Conservation (phyloP, 345 rosid genomes). For the Geranium rotundifolium region DNA sequence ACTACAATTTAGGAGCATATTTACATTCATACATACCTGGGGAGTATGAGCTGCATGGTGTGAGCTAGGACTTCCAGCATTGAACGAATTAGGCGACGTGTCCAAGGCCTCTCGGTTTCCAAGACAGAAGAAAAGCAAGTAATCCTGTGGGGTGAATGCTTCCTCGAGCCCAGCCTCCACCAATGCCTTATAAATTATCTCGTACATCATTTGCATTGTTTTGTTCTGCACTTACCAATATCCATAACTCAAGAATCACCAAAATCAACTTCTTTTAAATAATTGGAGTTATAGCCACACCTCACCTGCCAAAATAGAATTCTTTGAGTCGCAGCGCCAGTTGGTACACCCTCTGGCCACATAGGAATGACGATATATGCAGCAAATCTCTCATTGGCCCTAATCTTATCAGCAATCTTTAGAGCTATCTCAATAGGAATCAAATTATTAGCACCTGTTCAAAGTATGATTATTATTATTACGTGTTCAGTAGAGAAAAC, state of each 20-base stretch:
- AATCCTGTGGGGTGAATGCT: slow-evolving; percentile 68
- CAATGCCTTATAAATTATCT: slow-evolving; percentile 72
- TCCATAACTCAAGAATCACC: slow-evolving; percentile 5
- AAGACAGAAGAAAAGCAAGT: slow-evolving; percentile 86
- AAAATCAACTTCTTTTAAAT: not conserved
- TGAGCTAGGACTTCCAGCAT: slow-evolving; percentile 20
- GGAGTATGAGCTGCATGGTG: slow-evolving; percentile 32
- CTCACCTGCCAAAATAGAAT: slow-evolving; percentile 93
- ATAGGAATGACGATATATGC: slow-evolving; percentile 82
- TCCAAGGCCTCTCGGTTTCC: slow-evolving; percentile 63
- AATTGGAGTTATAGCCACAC: not conserved
- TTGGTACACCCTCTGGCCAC: slow-evolving; percentile 98
- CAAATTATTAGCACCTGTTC: slow-evolving; percentile 80
- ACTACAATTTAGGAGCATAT: not conserved
- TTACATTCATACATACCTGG: slow-evolving; percentile 50
- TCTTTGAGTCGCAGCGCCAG: slow-evolving; percentile 83
- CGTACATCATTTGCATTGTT: slow-evolving; percentile 99
- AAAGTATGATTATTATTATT: not conserved
- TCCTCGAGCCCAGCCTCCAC: slow-evolving; percentile 74
- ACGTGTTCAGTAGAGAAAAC: slow-evolving; percentile 1
- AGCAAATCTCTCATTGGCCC: slow-evolving; percentile 84
- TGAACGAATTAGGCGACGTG: slow-evolving; percentile 2
- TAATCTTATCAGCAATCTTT: slow-evolving; percentile 83
- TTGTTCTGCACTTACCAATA: slow-evolving; percentile 47
- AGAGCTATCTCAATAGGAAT: slow-evolving; percentile 97